Percentiles rank a stretch among this genome's conserved stretches.
phyloP scores from a whole-genome alignment of 2,329 filamentous ascomycete species.

The Cladosporium phlei region DNA sequence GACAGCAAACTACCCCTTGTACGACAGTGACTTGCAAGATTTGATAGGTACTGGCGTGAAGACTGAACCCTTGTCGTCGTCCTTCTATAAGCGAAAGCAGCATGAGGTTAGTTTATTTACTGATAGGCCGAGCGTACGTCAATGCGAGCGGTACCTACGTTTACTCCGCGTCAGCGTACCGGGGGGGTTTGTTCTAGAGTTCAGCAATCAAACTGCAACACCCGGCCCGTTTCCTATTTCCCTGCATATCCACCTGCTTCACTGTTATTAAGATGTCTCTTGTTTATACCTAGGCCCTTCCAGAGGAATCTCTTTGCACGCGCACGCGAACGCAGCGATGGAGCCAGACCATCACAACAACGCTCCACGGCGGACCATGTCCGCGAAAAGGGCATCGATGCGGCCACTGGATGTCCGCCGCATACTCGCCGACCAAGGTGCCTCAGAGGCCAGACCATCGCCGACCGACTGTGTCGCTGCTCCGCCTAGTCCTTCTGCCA shows the following conservation, averaged over 20 bases:
- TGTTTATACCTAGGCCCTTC: constrained; percentile 2
- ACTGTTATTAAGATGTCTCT: constrained; percentile 4
- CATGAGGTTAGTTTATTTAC: too few relatives aligned
- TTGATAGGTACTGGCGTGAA: too few relatives aligned
- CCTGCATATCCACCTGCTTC: neutral
- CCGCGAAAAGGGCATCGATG: constrained; percentile 5
- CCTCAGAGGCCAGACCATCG: constrained; percentile 13
- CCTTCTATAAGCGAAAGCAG: too few relatives aligned
- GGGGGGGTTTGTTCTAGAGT: constrained; percentile 8
- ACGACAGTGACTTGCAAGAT: too few relatives aligned
- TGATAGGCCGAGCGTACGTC: too few relatives aligned
- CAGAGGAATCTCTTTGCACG: neutral
- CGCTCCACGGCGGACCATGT: constrained; percentile 10
- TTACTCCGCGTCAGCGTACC: constrained; percentile 5
- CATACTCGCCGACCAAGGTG: constrained; percentile 11
- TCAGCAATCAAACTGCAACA: constrained; percentile 9
- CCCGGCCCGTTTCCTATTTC: constrained; percentile 6
- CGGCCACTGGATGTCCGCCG: constrained; percentile 15
- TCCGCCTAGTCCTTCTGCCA: constrained; percentile 15
- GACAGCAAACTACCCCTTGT: too few relatives aligned
- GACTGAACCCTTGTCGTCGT: too few relatives aligned
- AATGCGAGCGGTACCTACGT: too few relatives aligned
- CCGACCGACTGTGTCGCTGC: constrained; percentile 17
- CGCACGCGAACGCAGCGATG: neutral
- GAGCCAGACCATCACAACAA: constrained; percentile 1